Evolutionary conservation across 2,329 filamentous ascomycete species (phyloP).

Genomic region (Colletotrichum orbiculare): DNA sequence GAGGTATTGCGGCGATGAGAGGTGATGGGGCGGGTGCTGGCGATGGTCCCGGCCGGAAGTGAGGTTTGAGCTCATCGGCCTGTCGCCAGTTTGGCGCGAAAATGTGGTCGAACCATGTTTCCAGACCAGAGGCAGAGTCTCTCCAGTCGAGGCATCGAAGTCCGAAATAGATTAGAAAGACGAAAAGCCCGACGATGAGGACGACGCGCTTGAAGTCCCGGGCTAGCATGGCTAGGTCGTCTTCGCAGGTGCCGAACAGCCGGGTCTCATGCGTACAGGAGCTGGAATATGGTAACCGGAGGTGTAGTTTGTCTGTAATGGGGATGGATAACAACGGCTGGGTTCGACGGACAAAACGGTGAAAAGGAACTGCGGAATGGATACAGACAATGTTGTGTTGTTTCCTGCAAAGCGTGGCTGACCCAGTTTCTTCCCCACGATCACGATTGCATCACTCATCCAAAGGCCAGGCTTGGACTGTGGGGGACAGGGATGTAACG

Average conservation of each 20-base stretch:
- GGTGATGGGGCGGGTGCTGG: slow-evolving; percentile 51
- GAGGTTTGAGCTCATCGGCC: slow-evolving; percentile 26
- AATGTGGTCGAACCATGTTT: slow-evolving; percentile 25
- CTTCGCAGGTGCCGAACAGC: neutral
- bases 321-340: too few relatives aligned
- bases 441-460: slow-evolving; percentile 16
- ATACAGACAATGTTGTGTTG: neutral
- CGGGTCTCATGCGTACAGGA: neutral
- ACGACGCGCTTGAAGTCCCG: slow-evolving; percentile 46
- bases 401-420: slow-evolving; percentile 2
- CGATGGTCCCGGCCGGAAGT: slow-evolving; percentile 48
- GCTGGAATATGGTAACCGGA: neutral
- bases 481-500: slow-evolving; percentile 8
- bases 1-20: slow-evolving; percentile 1
- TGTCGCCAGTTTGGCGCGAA: slow-evolving; percentile 30
- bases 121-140: neutral
- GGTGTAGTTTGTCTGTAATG: too few relatives aligned
- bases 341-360: neutral
- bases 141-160: slow-evolving; percentile 25
- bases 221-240: slow-evolving; percentile 43
- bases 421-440: neutral
- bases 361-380: neutral
- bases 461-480: slow-evolving; percentile 1
- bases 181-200: slow-evolving; percentile 44
- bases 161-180: slow-evolving; percentile 45